Percentiles rank a stretch among this genome's conserved stretches.
Evolutionary conservation across 1,139 yeast species (phyloP).

Genomic region (Protomyces arabidopsidicola): DNA sequence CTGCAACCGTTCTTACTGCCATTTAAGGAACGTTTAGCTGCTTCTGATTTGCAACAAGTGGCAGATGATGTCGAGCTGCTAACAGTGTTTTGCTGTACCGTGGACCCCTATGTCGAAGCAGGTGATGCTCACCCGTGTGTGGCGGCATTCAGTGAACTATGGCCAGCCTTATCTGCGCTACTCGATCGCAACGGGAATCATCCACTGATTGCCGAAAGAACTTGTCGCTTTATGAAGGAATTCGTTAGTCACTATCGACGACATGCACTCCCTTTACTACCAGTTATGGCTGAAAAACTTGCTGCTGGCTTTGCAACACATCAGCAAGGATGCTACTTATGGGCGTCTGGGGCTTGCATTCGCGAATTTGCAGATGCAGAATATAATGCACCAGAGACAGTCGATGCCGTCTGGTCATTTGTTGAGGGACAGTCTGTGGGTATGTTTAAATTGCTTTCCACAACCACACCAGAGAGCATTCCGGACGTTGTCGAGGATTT

Average conservation of each 20-base stretch:
- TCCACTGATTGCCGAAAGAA: slow-evolving; percentile 62
- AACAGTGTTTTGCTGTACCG: slow-evolving; percentile 62
- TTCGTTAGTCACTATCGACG: slow-evolving; percentile 63
- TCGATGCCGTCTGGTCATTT: slow-evolving; percentile 51
- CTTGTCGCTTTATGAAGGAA: slow-evolving; percentile 62
- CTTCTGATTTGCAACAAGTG: slow-evolving; percentile 40
- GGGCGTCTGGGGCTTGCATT: slow-evolving; percentile 83
- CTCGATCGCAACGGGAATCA: slow-evolving; percentile 54
- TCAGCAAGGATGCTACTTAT: slow-evolving; percentile 74
- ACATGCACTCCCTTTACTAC: slow-evolving; percentile 60
- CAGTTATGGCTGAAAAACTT: slow-evolving; percentile 59
- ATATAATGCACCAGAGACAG: slow-evolving; percentile 41
- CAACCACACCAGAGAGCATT: slow-evolving; percentile 43
- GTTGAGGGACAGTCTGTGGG: slow-evolving; percentile 47
- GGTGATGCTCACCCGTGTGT: slow-evolving; percentile 48
- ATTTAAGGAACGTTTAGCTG: slow-evolving; percentile 31
- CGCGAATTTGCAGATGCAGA: slow-evolving; percentile 62
- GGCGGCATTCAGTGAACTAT: slow-evolving; percentile 52
- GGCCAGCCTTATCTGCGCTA: slow-evolving; percentile 54
- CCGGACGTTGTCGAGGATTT: slow-evolving; percentile 85
- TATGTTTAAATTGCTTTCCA: slow-evolving; percentile 42
- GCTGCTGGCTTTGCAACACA: slow-evolving; percentile 63
- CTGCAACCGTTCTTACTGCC: slow-evolving; percentile 65
- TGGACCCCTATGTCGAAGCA: slow-evolving; percentile 41
- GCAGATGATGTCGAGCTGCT: slow-evolving; percentile 76